These are phyloP conservation scores for Blastocystis sp. DNA, from an alignment of 352 stramenopile genomes.

Conservation along the genomic window DNA sequence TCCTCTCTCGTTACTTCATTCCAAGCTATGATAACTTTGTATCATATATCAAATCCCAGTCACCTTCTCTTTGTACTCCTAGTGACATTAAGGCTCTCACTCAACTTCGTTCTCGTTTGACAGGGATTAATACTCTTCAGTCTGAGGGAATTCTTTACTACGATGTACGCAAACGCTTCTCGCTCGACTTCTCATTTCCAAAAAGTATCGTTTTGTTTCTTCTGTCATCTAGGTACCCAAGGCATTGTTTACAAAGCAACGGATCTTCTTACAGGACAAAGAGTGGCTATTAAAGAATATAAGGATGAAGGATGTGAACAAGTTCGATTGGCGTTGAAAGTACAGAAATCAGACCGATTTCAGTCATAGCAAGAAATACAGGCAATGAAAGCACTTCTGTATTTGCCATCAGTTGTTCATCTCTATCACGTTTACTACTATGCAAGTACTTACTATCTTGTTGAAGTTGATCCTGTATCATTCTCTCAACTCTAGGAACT, in stretches of 20 bases:
- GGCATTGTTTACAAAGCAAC: not conserved
- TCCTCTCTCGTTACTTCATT: not conserved
- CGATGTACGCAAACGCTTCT: too few relatives aligned
- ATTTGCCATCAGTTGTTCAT: not conserved
- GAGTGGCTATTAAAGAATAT: not conserved
- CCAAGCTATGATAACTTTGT: not conserved
- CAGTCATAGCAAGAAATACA: not conserved
- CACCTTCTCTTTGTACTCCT: not conserved
- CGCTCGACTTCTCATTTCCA: too few relatives aligned
- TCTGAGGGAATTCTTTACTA: too few relatives aligned
- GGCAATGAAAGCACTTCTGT: not conserved
- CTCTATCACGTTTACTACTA: not conserved
- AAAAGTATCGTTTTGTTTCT: too few relatives aligned
- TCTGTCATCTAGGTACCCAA: not conserved
- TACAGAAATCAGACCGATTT: not conserved
- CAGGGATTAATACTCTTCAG: not conserved
- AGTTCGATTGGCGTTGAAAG: too few relatives aligned
- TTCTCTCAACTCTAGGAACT: not conserved
- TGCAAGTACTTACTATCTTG: not conserved
- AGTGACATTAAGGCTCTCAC: not conserved
- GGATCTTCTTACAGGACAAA: not conserved
- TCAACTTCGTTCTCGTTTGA: not conserved
- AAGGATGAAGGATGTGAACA: not conserved
- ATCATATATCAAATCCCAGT: not conserved
- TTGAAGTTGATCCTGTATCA: not conserved